Conservation (phyloP, 164 flowering plant genomes). For the Berberis vulgaris region DNA sequence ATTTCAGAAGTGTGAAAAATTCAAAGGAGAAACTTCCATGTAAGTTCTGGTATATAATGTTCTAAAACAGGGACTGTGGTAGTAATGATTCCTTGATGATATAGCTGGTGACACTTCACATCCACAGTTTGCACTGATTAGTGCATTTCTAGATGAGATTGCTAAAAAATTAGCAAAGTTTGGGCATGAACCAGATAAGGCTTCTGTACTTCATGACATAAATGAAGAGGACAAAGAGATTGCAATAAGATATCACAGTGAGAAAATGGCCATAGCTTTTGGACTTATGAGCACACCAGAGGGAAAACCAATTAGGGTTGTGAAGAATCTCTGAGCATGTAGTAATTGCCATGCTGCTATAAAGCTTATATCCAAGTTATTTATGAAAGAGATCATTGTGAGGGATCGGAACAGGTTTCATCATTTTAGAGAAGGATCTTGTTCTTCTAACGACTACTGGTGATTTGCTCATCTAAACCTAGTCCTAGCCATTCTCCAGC, state of each 20-base stretch:
- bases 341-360: constrained; percentile 24
- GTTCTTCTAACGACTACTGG: constrained; percentile 39
- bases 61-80: too few relatives aligned
- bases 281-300: constrained; percentile 28
- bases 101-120: constrained; percentile 31
- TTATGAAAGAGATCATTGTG: constrained; percentile 25
- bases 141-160: constrained; percentile 22
- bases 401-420: constrained; percentile 37
- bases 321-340: constrained; percentile 32
- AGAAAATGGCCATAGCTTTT: constrained; percentile 36
- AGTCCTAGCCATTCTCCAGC: too few relatives aligned
- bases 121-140: constrained; percentile 23
- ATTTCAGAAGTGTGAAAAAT: too few relatives aligned
- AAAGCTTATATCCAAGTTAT: constrained; percentile 25
- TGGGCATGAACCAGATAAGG: constrained; percentile 24
- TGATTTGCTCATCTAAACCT: constrained; percentile 3
- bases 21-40: too few relatives aligned
- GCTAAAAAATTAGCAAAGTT: constrained; percentile 14
- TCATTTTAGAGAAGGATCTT: constrained; percentile 26
- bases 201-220: constrained; percentile 28
- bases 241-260: constrained; percentile 30
- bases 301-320: constrained; percentile 26
- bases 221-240: constrained; percentile 40
- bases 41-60: too few relatives aligned
- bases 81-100: constrained; percentile 21